Evolutionary conservation across 2,329 filamentous ascomycete species (phyloP).

Genomic region (Lithohypha guttulata): DNA sequence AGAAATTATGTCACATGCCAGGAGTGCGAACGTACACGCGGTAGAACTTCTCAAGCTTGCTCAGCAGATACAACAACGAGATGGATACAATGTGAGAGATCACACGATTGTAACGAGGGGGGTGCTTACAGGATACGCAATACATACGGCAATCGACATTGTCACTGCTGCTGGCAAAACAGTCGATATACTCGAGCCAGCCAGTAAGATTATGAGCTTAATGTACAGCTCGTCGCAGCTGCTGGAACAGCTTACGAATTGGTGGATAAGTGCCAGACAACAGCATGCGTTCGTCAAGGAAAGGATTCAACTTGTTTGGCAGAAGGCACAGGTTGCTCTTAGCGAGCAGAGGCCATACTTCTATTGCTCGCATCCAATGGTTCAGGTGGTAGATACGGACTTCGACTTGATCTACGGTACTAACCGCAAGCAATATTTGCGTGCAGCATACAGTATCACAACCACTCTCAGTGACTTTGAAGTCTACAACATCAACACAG

Average conservation of each 20-base stretch:
- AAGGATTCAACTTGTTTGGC: conserved; percentile 36
- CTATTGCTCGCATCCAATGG: conserved; percentile 30
- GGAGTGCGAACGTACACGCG: conserved; percentile 14
- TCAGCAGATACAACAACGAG: conserved; percentile 13
- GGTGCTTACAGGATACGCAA: conserved; percentile 53
- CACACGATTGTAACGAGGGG: conserved; percentile 35
- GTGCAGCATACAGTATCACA: conserved; percentile 6
- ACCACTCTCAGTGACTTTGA: not conserved
- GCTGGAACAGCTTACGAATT: conserved; percentile 45
- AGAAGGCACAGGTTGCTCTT: conserved; percentile 27
- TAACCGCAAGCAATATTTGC: conserved; percentile 20
- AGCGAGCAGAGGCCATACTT: conserved; percentile 28
- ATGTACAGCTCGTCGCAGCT: conserved; percentile 44
- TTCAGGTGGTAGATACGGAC: conserved; percentile 30
- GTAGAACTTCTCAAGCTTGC: conserved; percentile 13
- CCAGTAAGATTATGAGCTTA: conserved; percentile 37
- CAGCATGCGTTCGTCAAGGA: conserved; percentile 41
- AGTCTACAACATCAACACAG: conserved; percentile 1
- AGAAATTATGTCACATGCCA: conserved; percentile 10
- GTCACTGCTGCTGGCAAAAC: conserved; percentile 50
- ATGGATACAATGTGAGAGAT: conserved; percentile 8
- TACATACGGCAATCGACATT: conserved; percentile 56
- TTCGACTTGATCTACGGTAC: conserved; percentile 36
- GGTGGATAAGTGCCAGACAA: conserved; percentile 49
- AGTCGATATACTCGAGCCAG: conserved; percentile 35